These are phyloP conservation scores for Calonectria multiphialidica DNA, from an alignment of 2,329 filamentous ascomycete species.

Conservation along the genomic window DNA sequence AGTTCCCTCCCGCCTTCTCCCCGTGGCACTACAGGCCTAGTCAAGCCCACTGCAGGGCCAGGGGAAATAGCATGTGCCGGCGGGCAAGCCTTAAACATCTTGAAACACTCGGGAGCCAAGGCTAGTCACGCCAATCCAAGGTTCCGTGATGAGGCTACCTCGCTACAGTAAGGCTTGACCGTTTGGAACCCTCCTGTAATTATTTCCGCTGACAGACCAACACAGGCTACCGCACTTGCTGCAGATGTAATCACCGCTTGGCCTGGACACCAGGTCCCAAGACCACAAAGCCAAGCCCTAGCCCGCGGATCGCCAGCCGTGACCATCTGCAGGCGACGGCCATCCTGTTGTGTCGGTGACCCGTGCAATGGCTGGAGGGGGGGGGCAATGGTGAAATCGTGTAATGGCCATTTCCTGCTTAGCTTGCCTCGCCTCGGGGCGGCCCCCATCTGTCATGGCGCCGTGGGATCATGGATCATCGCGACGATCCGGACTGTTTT, in stretches of 20 bases:
- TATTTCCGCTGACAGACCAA: slow-evolving; percentile 9
- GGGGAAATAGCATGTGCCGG: slow-evolving; percentile 1
- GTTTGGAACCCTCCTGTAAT: slow-evolving; percentile 26
- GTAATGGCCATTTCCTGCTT: slow-evolving; percentile 27
- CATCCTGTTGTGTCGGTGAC: slow-evolving; percentile 17
- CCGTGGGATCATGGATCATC: slow-evolving; percentile 34
- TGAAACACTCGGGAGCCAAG: slow-evolving; percentile 33
- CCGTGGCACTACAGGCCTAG: slow-evolving; percentile 8
- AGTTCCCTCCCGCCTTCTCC: slow-evolving; percentile 16
- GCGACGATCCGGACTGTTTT: slow-evolving; percentile 42
- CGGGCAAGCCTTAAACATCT: slow-evolving; percentile 6
- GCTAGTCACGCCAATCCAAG: slow-evolving; percentile 34
- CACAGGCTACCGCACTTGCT: not conserved
- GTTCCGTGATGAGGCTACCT: slow-evolving; percentile 30
- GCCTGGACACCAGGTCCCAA: not conserved
- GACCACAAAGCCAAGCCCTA: not conserved
- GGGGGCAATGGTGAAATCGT: slow-evolving; percentile 32
- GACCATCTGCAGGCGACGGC: slow-evolving; percentile 18
- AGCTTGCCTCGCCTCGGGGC: slow-evolving; percentile 34
- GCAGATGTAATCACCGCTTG: not conserved
- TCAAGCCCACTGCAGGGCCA: slow-evolving; percentile 1
- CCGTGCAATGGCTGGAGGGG: slow-evolving; percentile 24
- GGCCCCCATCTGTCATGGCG: slow-evolving; percentile 42
- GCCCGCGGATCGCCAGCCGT: slow-evolving; percentile 2
- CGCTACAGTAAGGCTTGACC: slow-evolving; percentile 23